Evolutionary conservation across 192 early-diverging fungal species (phyloP), one percentile per base, ranked within the genome.

Genomic region (Coemansia sp.): DNA sequence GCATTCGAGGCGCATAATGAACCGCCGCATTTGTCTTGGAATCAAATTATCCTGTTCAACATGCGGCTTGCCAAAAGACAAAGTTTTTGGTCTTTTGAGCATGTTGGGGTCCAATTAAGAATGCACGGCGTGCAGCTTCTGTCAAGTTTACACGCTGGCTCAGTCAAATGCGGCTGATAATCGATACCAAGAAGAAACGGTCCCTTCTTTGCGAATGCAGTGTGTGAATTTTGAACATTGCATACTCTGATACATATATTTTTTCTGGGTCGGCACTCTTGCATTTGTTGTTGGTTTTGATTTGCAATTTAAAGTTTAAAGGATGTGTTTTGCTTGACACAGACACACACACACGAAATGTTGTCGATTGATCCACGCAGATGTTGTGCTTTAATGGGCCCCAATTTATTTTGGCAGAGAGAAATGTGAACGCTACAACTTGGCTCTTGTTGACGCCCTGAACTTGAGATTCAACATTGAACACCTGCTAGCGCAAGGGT

Each of bases 321-420:
- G 16, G 35, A 16, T 44, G 19, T n/a, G 18, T 19, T 44, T 19
- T 19, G 42, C 18, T 21, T 44, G 42, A 7, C 19, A 38, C 16
- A 44, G 16, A 44, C 19, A 44, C 18, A n/a, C 18, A n/a, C n/a
- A 19, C 16, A n/a, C n/a, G n/a, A n/a, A n/a, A n/a, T n/a, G n/a
- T n/a, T 44, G 42, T 44, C 42, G 16, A 44, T 44, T 44, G 16
- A 44, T 19, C 42, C 42, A 22, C 42, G 42, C 18, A 50, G 16
- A 29, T 50, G 35, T 11, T 16, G 35, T 38, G n/a, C 35, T 11
- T 38, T 38, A 38, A 38, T 38, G 35, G n/a, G 35, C 18, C 24
- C 48, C 48, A 50, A 50, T 19, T 23, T 49, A 23, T 25, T 50
- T 50, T 50, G 48, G n/a, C 48, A 7, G 48, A 50, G 48, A 16